Conservation (phyloP, 768 basidiomycete species). For the Tylopilus sp. region DNA sequence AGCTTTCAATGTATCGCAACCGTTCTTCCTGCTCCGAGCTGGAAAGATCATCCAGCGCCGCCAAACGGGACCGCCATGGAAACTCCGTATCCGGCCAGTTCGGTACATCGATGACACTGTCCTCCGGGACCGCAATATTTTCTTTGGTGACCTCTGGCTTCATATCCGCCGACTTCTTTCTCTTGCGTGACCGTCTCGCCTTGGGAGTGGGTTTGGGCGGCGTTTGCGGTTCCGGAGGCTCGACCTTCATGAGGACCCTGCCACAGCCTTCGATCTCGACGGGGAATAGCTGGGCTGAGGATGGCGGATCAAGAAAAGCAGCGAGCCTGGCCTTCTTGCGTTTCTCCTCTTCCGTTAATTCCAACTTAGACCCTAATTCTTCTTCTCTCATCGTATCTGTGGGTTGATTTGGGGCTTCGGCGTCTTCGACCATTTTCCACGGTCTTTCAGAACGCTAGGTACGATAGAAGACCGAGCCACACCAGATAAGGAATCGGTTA, state of each 20-base stretch:
- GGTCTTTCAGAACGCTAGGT: conserved; percentile 24
- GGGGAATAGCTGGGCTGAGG: conserved; percentile 45
- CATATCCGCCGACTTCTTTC: conserved; percentile 38
- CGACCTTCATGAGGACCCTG: conserved; percentile 61
- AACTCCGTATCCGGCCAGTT: conserved; percentile 81
- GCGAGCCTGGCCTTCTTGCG: conserved; percentile 65
- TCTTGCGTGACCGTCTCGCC: conserved; percentile 48
- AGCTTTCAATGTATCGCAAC: conserved; percentile 63
- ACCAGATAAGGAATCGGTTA: conserved; percentile 14
- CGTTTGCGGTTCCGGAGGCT: conserved; percentile 36
- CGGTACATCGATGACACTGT: conserved; percentile 45
- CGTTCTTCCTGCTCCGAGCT: conserved; percentile 58
- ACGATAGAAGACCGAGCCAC: conserved; percentile 1
- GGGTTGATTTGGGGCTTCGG: conserved; percentile 12
- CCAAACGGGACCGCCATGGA: conserved; percentile 68
- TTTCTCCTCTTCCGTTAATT: conserved; percentile 53
- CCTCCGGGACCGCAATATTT: conserved; percentile 20
- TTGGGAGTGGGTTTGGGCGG: conserved; percentile 28
- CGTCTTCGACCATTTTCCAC: conserved; percentile 19
- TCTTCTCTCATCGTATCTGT: conserved; percentile 14
- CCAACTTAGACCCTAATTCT: conserved; percentile 1
- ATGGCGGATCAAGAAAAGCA: conserved; percentile 54
- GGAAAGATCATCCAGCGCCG: conserved; percentile 49
- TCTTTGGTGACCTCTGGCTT: conserved; percentile 15
- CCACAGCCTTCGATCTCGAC: conserved; percentile 68